Percentiles rank a stretch among this genome's conserved stretches.
Conservation (phyloP, 2,329 filamentous ascomycete species). For the Alternaria sp. region DNA sequence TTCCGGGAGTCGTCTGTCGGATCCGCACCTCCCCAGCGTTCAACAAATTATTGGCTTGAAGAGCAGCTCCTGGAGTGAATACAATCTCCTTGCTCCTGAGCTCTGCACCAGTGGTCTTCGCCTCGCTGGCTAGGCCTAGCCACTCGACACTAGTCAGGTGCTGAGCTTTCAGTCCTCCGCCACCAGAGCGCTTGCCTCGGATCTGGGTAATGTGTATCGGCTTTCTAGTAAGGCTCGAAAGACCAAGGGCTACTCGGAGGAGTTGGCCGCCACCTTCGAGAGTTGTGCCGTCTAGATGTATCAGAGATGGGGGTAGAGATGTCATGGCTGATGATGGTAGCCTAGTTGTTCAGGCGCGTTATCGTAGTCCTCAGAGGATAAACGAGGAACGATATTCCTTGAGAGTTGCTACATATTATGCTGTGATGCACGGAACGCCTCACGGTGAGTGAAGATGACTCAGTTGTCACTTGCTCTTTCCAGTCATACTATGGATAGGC, state of each 20-base stretch:
- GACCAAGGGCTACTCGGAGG: constrained; percentile 63
- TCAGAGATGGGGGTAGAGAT: constrained; percentile 6
- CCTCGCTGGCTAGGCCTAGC: constrained; percentile 60
- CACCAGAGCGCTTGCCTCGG: constrained; percentile 61
- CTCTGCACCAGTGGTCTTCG: constrained; percentile 52
- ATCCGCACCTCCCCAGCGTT: constrained; percentile 45
- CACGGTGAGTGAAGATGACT: constrained; percentile 14
- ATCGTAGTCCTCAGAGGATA: neutral
- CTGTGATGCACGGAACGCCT: neutral
- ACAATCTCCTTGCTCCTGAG: constrained; percentile 55
- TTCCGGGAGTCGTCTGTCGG: constrained; percentile 57
- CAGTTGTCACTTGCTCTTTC: neutral
- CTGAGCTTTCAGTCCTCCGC: constrained; percentile 65
- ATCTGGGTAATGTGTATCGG: constrained; percentile 63
- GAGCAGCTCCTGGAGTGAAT: constrained; percentile 40
- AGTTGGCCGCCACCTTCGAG: constrained; percentile 71
- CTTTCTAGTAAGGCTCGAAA: constrained; percentile 62
- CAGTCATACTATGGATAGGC: neutral
- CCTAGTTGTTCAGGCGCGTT: neutral
- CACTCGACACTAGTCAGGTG: constrained; percentile 65
- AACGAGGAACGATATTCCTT: neutral
- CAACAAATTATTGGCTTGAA: neutral
- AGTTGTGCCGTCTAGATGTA: constrained; percentile 62
- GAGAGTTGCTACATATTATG: neutral
- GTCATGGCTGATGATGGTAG: constrained; percentile 12